phyloP scores from a whole-genome alignment of 345 rosid genomes.

The Pelargonium nanum region DNA sequence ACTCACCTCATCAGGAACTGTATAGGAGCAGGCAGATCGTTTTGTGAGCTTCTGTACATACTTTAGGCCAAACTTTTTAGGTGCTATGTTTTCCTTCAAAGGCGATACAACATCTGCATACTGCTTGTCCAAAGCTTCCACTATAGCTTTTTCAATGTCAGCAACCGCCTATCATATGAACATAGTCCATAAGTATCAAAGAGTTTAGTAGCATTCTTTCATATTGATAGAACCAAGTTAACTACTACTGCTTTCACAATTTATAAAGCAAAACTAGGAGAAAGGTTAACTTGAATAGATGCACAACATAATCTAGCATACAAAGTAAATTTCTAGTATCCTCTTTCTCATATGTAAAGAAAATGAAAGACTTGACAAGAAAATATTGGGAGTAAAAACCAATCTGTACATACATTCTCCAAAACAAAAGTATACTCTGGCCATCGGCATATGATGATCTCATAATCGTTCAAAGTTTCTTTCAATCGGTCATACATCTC shows the following conservation, averaged over 20 bases:
- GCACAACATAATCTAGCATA: too few relatives aligned
- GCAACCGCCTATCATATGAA: conserved; percentile 56
- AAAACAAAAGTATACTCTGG: conserved; percentile 87
- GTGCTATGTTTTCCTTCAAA: conserved; percentile 77
- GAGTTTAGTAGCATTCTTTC: too few relatives aligned
- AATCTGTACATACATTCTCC: conserved; percentile 57
- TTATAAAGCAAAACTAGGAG: too few relatives aligned
- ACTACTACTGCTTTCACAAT: too few relatives aligned
- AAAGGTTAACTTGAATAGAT: too few relatives aligned
- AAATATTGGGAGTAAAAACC: background rate
- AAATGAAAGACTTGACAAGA: background rate
- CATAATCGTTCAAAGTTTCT: conserved; percentile 66
- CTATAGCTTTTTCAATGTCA: conserved; percentile 84
- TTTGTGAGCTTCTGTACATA: conserved; percentile 84
- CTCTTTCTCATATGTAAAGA: background rate
- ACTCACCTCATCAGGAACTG: conserved; percentile 82
- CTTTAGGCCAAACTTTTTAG: conserved; percentile 84
- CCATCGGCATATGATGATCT: conserved; percentile 91
- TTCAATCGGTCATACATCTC: conserved; percentile 82
- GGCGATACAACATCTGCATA: conserved; percentile 86
- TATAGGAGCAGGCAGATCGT: conserved; percentile 61
- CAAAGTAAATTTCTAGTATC: too few relatives aligned
- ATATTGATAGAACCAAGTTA: too few relatives aligned
- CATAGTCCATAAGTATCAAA: background rate
- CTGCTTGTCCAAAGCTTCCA: conserved; percentile 93